Evolutionary conservation across 768 basidiomycete genomes (phyloP), one percentile per base, ranked within the genome.

Genomic region (Cyclocybe cylindracea): DNA sequence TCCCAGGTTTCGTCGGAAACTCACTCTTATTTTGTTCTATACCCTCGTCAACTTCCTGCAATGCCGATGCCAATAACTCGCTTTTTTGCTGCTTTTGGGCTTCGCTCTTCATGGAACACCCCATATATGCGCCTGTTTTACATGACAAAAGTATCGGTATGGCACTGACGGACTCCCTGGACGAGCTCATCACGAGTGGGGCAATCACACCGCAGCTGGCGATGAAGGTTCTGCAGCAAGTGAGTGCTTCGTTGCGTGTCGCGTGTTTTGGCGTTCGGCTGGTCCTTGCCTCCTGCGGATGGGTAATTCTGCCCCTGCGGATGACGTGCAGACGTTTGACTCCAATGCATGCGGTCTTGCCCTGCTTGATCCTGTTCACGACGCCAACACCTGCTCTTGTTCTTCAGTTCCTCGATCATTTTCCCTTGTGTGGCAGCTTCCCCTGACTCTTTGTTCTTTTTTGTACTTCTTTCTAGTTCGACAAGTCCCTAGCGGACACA

Each of bases 211-310:
- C 96, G 10, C 96, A 98, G 73, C 70, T 98, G 60, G 97, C 96
- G n/a, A 93, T 98, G 88, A 92, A 96, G 71, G 93, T 97, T n/a
- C 72, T 98, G 52, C 88, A 90, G 66, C 96, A 98, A 91, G 96
- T 97, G 60, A 56, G 66, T 63, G 32, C 50, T 46, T 37, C 49
- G 19, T 42, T 10, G 42, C 42, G 48, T 46, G 37, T 37, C 48
- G 39, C 47, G 32, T 45, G 19, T 19, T 41, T 18, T 39, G 36
- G 16, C 9, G 36, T 45, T 18, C 37, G 50, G 29, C 37, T 31
- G n/a, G n/a, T n/a, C n/a, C n/a, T n/a, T n/a, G n/a, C n/a, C n/a
- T n/a, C n/a, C n/a, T n/a, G n/a, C n/a, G n/a, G n/a, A n/a, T n/a
- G n/a, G n/a, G n/a, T 5, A 5, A 24, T 5, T 24, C 24, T 5